Conservation (phyloP, 768 basidiomycete genomes). For the Lactifluus volemus region DNA sequence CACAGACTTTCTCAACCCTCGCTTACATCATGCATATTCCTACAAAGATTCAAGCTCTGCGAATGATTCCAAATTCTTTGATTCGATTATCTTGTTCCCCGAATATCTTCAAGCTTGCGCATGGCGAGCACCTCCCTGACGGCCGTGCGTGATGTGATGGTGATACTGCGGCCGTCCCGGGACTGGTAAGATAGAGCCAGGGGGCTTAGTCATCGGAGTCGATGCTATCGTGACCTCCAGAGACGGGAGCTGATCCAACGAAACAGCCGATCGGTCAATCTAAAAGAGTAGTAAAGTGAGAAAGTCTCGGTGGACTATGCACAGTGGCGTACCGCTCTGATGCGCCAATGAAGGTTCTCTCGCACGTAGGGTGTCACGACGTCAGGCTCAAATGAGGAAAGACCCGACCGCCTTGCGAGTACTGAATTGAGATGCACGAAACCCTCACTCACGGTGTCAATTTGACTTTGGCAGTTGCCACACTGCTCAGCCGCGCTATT, state of each 20-base stretch:
- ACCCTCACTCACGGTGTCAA: constrained; percentile 29
- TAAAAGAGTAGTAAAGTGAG: not conserved
- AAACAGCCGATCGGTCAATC: constrained; percentile 2
- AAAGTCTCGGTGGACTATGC: not conserved
- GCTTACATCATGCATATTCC: no score
- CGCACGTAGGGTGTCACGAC: constrained; percentile 36
- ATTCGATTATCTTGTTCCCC: not conserved
- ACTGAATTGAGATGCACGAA: constrained; percentile 37
- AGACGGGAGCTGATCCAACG: not conserved
- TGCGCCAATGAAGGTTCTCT: constrained; percentile 34
- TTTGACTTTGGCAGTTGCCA: constrained; percentile 32
- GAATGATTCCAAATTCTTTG: not conserved
- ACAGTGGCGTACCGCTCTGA: constrained; percentile 29
- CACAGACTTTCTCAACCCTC: no score
- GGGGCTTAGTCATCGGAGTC: not conserved
- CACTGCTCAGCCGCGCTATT: constrained; percentile 29
- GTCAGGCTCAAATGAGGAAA: constrained; percentile 30
- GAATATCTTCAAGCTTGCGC: not conserved
- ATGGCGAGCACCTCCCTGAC: constrained; percentile 2
- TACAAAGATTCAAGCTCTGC: not conserved
- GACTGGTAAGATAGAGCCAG: constrained; percentile 5
- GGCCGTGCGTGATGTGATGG: constrained; percentile 14
- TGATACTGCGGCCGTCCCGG: constrained; percentile 2
- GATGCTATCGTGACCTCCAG: constrained; percentile 9
- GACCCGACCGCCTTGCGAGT: constrained; percentile 22